Base-by-base conservation (phyloP, 1,284 basidiomycete species). In the Cryptococcus sp. region DNA sequence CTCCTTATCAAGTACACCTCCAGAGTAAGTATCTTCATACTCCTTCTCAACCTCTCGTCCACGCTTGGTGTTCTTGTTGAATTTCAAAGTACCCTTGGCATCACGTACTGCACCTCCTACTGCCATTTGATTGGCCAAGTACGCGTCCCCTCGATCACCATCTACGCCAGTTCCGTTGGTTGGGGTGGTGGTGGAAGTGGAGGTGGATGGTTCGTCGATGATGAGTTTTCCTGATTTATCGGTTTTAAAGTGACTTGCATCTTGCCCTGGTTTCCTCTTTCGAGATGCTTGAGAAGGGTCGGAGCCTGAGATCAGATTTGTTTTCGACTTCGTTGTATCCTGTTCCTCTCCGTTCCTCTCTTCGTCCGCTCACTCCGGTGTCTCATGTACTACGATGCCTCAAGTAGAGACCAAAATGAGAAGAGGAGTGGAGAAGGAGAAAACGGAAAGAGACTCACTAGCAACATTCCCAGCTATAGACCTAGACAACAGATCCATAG, bases 31-130 rank as follows among this genome's bases (percentile, higher is more conserved):
- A 16, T 39, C 36, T 60, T 63, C 31, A 59, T 59, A 34, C 62
- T 55, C 59, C 22, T 78, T 77, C 55, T 81, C 79, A 36, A 82
- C 81, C 49, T 85, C 80, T 55, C 91, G 76, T 52, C 87, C 82
- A 66, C 91, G 88, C 76, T 93, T 94, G 23, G 89, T 94, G 68
- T 97, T 89, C 77, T 98, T 98, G 78, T 97, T 91, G 78, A 98
- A 96, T 76, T 91, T 94, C 69, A 98, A 78, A 34, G 83, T 84
- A 18, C 96, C 96, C 55, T 84, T 84, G 1, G 84, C 79, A 32
- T 88, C 88, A 28, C 91, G 83, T 1, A 83, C 85, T 75, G 91
- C 90, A 5, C 94, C 96, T 67, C 98, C 94, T 24, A 84, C 83
- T 32, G 63, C 57, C 10, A 85, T 85, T 51, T 91, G 72, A 49